Percentiles rank a stretch among this genome's conserved stretches.
These are phyloP conservation scores for Pseudonitzschia multistriata DNA, from an alignment of 108 stramenopile species.

Conservation along the genomic window DNA sequence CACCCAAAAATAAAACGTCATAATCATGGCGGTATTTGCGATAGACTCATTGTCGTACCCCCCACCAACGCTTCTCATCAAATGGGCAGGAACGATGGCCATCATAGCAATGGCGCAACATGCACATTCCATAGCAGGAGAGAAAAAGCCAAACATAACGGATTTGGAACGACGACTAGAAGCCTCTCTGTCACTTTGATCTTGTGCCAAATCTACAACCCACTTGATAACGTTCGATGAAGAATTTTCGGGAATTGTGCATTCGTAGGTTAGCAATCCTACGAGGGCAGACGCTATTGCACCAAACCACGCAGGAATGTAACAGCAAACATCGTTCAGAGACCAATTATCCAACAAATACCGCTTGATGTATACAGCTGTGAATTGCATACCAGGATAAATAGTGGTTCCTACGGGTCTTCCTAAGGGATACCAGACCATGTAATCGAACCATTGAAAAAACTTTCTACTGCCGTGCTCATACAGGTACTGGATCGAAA, in stretches of 20 bases:
- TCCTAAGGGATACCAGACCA: conserved; percentile 96
- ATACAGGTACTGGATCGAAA: conserved; percentile 59
- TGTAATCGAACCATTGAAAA: conserved; percentile 88
- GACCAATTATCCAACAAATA: conserved; percentile 57
- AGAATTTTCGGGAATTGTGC: conserved; percentile 58
- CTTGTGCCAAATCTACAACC: conserved; percentile 41
- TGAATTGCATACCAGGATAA: conserved; percentile 97
- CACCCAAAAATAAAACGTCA: conserved; percentile 95
- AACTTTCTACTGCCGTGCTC: conserved; percentile 71
- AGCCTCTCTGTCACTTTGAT: conserved; percentile 19
- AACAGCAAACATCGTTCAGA: conserved; percentile 89
- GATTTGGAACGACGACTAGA: neutral
- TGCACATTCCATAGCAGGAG: conserved; percentile 75
- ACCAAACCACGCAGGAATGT: conserved; percentile 92
- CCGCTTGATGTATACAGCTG: conserved; percentile 84
- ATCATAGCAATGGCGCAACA: conserved; percentile 89
- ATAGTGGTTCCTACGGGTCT: conserved; percentile 97
- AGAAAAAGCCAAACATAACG: conserved; percentile 18
- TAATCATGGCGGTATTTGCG: conserved; percentile 90
- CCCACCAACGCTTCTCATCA: conserved; percentile 96
- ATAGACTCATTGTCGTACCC: conserved; percentile 98
- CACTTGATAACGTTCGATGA: conserved; percentile 45
- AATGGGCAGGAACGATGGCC: conserved; percentile 93
- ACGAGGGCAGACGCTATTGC: conserved; percentile 67
- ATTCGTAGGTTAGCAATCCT: conserved; percentile 78